phyloP scores from a whole-genome alignment of 2,329 filamentous ascomycete species.

The Penicillium palitans region DNA sequence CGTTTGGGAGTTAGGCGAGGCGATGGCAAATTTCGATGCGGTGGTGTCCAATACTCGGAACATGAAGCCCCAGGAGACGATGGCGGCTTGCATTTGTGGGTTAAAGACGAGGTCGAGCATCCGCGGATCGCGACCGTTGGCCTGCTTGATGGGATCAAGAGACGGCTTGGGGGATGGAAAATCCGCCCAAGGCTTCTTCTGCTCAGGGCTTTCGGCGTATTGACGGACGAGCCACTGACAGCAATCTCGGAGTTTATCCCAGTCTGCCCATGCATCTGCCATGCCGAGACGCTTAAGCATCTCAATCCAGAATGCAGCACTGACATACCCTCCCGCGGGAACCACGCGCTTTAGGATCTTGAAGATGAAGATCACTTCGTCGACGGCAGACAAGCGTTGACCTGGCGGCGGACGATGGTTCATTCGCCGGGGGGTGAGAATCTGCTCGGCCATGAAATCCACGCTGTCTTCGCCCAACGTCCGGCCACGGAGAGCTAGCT shows the following conservation, averaged over 20 bases:
- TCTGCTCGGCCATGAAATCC: constrained; percentile 42
- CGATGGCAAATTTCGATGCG: constrained; percentile 20
- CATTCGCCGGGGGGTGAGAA: constrained; percentile 34
- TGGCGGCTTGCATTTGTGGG: constrained; percentile 45
- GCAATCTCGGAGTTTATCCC: constrained; percentile 54
- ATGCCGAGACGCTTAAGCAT: constrained; percentile 62
- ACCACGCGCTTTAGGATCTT: constrained; percentile 52
- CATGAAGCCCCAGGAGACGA: constrained; percentile 54
- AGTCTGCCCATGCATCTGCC: constrained; percentile 44
- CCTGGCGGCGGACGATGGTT: constrained; percentile 28
- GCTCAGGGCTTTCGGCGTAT: constrained; percentile 32
- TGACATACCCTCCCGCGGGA: constrained; percentile 45
- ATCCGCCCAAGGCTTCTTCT: constrained; percentile 11
- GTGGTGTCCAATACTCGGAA: constrained; percentile 27
- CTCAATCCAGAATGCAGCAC: constrained; percentile 55
- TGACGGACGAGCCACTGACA: constrained; percentile 52
- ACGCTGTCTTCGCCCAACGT: constrained; percentile 48
- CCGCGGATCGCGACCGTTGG: constrained; percentile 18
- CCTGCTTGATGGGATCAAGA: not conserved
- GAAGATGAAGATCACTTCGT: constrained; percentile 47
- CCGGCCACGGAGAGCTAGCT: constrained; percentile 51
- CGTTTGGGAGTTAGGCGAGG: constrained; percentile 13
- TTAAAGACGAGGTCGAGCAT: constrained; percentile 46
- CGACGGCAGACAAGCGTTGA: constrained; percentile 33
- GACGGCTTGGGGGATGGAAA: constrained; percentile 5